Evolutionary conservation across 306 rosid species (phyloP).

Genomic region (Dalbergia cultrata): DNA sequence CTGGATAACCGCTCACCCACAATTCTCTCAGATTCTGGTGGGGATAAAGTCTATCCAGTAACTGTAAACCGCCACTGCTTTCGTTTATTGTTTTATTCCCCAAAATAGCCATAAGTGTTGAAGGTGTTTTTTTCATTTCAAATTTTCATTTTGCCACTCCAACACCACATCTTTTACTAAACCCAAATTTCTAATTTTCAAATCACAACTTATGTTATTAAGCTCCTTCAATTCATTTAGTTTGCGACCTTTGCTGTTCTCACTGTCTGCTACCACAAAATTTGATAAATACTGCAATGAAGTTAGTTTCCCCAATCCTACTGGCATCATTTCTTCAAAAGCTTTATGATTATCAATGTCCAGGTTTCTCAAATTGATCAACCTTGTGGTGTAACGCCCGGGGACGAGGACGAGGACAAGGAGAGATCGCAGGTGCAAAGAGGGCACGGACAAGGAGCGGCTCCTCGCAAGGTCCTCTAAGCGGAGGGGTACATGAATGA

Average conservation of each 20-base stretch:
- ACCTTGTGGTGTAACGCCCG: neutral
- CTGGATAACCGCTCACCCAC: too few relatives aligned
- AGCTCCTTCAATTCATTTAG: neutral
- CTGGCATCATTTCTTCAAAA: neutral
- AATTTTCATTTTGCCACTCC: neutral
- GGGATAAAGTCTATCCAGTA: too few relatives aligned
- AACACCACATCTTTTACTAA: neutral
- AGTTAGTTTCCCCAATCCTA: neutral
- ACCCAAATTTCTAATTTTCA: neutral
- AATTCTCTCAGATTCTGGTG: conserved; percentile 14
- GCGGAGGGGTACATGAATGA: too few relatives aligned
- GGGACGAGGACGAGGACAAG: too few relatives aligned
- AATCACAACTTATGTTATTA: neutral
- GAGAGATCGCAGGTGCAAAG: too few relatives aligned
- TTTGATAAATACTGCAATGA: neutral
- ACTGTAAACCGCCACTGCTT: too few relatives aligned
- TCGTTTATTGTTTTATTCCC: neutral
- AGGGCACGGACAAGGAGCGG: too few relatives aligned
- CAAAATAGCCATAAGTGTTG: neutral
- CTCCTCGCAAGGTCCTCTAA: too few relatives aligned
- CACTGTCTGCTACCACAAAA: neutral
- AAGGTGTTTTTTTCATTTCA: neutral
- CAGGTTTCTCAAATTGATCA: neutral
- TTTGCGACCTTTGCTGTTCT: neutral
- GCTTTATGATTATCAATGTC: neutral